Percentiles rank a stretch among this genome's conserved stretches.
These are phyloP conservation scores for Nakazawaea ishiwadae DNA, from an alignment of 805 yeast species.

Conservation along the genomic window DNA sequence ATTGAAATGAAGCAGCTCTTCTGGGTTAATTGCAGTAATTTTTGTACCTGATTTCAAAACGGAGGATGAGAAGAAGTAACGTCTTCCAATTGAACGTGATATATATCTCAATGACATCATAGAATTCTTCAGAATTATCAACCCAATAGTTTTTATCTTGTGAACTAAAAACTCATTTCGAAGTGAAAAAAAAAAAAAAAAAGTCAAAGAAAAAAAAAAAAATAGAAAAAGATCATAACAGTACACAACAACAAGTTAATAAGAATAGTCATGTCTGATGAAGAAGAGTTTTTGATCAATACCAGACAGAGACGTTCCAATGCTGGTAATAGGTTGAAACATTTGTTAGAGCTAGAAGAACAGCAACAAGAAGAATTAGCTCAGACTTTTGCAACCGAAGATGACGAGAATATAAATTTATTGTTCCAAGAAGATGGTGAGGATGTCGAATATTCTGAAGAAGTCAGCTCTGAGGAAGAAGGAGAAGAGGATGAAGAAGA, in stretches of 20 bases:
- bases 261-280: slow-evolving; percentile 18
- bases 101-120: background rate
- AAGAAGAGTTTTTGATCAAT: slow-evolving; percentile 58
- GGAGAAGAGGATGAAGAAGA: slow-evolving; percentile 23
- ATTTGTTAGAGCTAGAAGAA: slow-evolving; percentile 68
- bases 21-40: slow-evolving; percentile 38
- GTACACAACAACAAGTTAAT: background rate
- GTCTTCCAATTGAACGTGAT: background rate
- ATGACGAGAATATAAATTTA: slow-evolving; percentile 70
- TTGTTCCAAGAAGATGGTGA: slow-evolving; percentile 62
- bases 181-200: no score
- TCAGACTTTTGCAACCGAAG: slow-evolving; percentile 38
- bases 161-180: no score
- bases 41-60: background rate
- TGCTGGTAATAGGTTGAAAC: slow-evolving; percentile 83
- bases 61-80: background rate
- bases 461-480: slow-evolving; percentile 18
- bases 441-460: slow-evolving; percentile 41
- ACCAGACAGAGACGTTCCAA: slow-evolving; percentile 77
- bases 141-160: no score
- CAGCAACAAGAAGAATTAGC: slow-evolving; percentile 29
- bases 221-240: background rate
- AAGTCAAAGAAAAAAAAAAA: no score
- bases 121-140: no score
- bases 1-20: slow-evolving; percentile 79